Percentiles rank a stretch among this genome's conserved stretches.
Conservation (phyloP, 2,329 filamentous ascomycete genomes). For the Chalara sp. region DNA sequence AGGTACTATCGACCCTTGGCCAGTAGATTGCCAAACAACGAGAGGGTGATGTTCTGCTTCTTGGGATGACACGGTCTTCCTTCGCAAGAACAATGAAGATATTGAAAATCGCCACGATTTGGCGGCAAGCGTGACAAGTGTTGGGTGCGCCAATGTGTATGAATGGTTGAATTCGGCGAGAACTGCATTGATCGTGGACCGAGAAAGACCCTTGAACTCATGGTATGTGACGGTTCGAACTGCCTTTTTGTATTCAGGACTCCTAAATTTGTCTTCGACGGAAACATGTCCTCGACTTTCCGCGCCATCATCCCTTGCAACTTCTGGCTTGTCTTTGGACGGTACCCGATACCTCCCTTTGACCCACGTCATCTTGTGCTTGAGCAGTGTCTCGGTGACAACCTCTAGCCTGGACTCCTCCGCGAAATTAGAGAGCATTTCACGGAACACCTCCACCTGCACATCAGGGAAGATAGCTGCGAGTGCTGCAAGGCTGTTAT, state of each 20-base stretch:
- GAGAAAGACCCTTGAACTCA: constrained; percentile 70
- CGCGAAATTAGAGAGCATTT: constrained; percentile 70
- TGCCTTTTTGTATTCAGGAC: constrained; percentile 59
- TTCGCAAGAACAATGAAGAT: constrained; percentile 61
- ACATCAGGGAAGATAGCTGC: constrained; percentile 71
- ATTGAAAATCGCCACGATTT: constrained; percentile 75
- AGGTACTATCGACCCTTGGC: constrained; percentile 50
- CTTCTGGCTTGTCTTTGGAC: constrained; percentile 21
- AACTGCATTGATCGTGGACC: constrained; percentile 69
- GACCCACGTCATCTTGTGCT: constrained; percentile 63
- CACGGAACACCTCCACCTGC: constrained; percentile 75
- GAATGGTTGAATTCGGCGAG: constrained; percentile 76
- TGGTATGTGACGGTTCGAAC: constrained; percentile 61
- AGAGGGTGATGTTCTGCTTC: constrained; percentile 56
- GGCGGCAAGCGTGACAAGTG: constrained; percentile 60
- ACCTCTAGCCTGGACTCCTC: constrained; percentile 71
- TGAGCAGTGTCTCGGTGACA: constrained; percentile 70
- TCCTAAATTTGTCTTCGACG: constrained; percentile 60
- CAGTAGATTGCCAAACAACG: constrained; percentile 52
- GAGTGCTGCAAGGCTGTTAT: constrained; percentile 61
- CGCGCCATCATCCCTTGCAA: constrained; percentile 22
- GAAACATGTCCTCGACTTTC: constrained; percentile 34
- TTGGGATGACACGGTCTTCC: constrained; percentile 47
- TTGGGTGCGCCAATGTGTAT: constrained; percentile 65
- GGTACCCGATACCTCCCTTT: constrained; percentile 57